Base-by-base conservation (phyloP, 2,329 filamentous ascomycete genomes). In the Curvularia eragrostidis region DNA sequence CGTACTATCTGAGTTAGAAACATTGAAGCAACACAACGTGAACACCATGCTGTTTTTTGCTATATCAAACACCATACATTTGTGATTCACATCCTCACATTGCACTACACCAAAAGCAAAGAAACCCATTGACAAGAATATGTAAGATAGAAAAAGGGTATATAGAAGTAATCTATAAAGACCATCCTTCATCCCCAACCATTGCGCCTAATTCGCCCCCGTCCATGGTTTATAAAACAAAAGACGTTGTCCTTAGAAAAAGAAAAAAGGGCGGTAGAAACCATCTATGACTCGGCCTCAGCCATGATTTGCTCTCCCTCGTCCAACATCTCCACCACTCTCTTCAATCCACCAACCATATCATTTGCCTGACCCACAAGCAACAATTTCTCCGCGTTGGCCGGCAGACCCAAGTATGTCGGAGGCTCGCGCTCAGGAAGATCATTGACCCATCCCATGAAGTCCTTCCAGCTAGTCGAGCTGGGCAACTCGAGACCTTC, bases 371-470 rank as follows among this genome's bases (percentile, higher is more conserved):
- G 88, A 2, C 91, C 93, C 13, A 97, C 91, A 30, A 99, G 84
- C 68, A 99, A 78, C 74, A 99, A 76, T 80, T 98, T 99, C 87
- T 99, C 95, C 19, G 95, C 95, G 75, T 99, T 97, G 26, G 92
- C 91, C 34, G 95, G 95, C 66, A 99, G 79, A 21, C 95, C 96
- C 15, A 99, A 83, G 74, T 97, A 99, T 0, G 93, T 97, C 4
- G 95, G 95, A 26, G 96, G 96, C 77, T 99, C 95, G 69, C 95
- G 88, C 83, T 99, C 95, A 0, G 95, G 95, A 61, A 99, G 82
- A 59, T 87, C 87, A 69, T 96, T 91, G 61, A 99, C 91, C 96
- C 96, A 99, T 36, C 85, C 84, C 78, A 90, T 89, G 75, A 98
- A 98, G 71, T 96, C 92, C 62, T 89, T 87, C 74, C 97, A 86